Evolutionary conservation across 2,329 filamentous ascomycete genomes (phyloP).

Genomic region (Lachnellula suecica): DNA sequence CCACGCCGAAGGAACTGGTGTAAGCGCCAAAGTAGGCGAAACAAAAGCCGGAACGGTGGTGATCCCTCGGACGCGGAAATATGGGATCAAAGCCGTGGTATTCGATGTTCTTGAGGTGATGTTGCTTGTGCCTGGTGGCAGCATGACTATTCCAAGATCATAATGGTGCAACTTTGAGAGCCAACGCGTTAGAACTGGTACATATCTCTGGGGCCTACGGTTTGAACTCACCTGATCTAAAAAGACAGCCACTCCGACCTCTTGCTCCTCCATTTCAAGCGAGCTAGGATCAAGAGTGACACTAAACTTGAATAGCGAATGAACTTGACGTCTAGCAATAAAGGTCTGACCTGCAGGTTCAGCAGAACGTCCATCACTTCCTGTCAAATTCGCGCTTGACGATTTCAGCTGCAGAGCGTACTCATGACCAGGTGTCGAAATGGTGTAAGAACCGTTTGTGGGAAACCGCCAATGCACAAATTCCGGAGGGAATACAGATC

Average conservation of each 20-base stretch:
- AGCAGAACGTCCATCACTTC: constrained; percentile 47
- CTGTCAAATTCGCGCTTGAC: constrained; percentile 53
- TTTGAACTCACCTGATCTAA: constrained; percentile 35
- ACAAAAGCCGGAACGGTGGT: constrained; percentile 14
- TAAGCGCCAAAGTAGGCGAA: constrained; percentile 5
- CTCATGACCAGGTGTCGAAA: constrained; percentile 42
- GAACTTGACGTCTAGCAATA: constrained; percentile 52
- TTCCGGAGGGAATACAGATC: constrained; percentile 47
- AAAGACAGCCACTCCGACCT: constrained; percentile 53
- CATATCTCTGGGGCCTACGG: background rate
- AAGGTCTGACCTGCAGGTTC: constrained; percentile 48
- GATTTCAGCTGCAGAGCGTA: constrained; percentile 47
- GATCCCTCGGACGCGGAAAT: constrained; percentile 15
- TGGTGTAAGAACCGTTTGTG: constrained; percentile 39
- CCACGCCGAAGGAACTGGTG: constrained; percentile 11
- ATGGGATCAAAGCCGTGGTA: background rate
- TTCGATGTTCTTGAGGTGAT: background rate
- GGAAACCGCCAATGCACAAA: constrained; percentile 56
- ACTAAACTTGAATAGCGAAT: constrained; percentile 52
- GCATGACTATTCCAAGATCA: constrained; percentile 32
- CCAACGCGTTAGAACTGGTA: background rate
- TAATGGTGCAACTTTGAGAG: constrained; percentile 44
- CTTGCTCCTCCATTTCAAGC: constrained; percentile 40
- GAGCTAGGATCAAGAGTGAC: constrained; percentile 39
- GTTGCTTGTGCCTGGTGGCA: background rate